phyloP scores from a whole-genome alignment of 2,329 filamentous ascomycete species.

The Colletotrichum sp. region DNA sequence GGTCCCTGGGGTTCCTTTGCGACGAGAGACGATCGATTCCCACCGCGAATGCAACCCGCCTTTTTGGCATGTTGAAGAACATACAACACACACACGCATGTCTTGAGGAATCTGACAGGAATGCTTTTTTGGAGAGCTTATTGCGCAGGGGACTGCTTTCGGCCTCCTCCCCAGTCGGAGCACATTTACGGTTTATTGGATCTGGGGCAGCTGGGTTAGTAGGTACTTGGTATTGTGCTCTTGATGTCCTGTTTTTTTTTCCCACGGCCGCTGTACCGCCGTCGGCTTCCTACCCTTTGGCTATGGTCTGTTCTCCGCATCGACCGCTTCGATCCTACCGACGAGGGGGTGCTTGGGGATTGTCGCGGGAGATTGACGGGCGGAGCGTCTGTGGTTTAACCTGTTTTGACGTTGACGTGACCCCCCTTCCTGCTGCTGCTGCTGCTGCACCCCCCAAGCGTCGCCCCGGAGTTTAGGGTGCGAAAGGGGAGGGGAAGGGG shows the following conservation, averaged over 20 bases:
- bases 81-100: background rate
- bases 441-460: background rate
- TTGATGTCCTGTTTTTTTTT: background rate
- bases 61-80: background rate
- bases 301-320: slow-evolving; percentile 2
- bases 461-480: background rate
- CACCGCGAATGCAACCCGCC: background rate
- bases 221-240: background rate
- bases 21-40: slow-evolving; percentile 2
- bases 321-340: background rate
- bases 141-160: background rate
- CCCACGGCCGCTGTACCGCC: background rate
- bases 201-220: too few relatives aligned
- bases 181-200: background rate
- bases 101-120: background rate
- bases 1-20: background rate
- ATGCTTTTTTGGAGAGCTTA: background rate
- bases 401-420: slow-evolving; percentile 2
- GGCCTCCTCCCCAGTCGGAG: background rate
- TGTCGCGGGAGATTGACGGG: slow-evolving; percentile 15
- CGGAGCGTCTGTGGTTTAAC: background rate
- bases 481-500: background rate
- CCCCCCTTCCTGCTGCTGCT: background rate
- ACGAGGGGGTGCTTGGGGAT: background rate
- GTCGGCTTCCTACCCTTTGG: background rate